Conservation (phyloP, 169 alveolate species). For the Plasmodium blacklocki region DNA sequence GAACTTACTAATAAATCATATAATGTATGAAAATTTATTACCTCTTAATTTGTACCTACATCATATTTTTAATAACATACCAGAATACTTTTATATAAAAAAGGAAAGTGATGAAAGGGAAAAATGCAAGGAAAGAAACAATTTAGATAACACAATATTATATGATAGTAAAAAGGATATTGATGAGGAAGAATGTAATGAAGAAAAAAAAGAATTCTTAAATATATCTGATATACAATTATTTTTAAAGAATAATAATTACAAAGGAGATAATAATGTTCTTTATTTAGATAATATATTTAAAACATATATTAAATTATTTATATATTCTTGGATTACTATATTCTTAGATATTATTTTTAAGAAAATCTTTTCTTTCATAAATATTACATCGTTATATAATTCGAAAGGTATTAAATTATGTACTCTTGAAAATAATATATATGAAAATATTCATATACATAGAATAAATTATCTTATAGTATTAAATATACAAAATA, state of each 20-base stretch:
- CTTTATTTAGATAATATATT: conserved; percentile 52
- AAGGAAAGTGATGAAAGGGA: not conserved
- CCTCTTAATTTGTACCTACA: conserved; percentile 44
- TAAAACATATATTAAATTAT: conserved; percentile 51
- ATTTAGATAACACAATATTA: conserved; percentile 24
- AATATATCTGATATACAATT: conserved; percentile 7
- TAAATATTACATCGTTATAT: conserved; percentile 27
- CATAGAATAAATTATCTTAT: conserved; percentile 33
- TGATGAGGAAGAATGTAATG: not conserved
- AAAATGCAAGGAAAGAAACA: not conserved
- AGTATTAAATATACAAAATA: conserved; percentile 36
- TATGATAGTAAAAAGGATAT: conserved; percentile 11
- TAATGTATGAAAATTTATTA: conserved; percentile 51
- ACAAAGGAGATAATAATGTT: conserved; percentile 19
- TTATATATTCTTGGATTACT: conserved; percentile 66
- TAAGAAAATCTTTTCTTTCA: conserved; percentile 12
- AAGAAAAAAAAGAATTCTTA: not conserved
- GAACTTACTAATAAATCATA: conserved; percentile 28
- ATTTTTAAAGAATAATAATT: conserved; percentile 22
- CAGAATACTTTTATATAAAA: conserved; percentile 56
- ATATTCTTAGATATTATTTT: conserved; percentile 46
- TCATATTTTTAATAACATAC: conserved; percentile 28
- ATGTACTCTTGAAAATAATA: conserved; percentile 46
- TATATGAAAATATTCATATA: conserved; percentile 57
- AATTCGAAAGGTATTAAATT: conserved; percentile 48